phyloP scores from a whole-genome alignment of 228 moss, liverwort and hornwort species.

The Sphagnum magellanicum region DNA sequence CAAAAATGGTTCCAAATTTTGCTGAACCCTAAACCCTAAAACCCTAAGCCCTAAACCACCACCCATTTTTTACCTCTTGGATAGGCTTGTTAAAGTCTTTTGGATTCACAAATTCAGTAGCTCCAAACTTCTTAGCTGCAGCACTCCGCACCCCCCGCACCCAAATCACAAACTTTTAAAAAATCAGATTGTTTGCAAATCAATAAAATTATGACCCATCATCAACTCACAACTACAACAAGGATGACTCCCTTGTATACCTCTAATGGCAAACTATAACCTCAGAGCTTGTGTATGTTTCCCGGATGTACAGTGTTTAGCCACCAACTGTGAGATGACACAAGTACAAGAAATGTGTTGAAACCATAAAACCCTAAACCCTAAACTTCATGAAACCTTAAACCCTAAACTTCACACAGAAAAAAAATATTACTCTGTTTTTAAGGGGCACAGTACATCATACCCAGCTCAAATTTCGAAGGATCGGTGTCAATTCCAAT shows the following conservation, averaged over 20 bases:
- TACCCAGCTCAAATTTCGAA: slow-evolving; percentile 48
- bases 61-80: slow-evolving; percentile 28
- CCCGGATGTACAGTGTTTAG: no score
- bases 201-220: neutral
- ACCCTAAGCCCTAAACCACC: no score
- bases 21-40: no score
- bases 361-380: no score
- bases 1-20: no score
- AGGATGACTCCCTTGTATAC: neutral
- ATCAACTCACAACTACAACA: slow-evolving; percentile 2
- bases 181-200: neutral
- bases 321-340: no score
- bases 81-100: slow-evolving; percentile 45
- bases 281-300: neutral
- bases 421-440: no score
- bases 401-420: no score
- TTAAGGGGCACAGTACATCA: no score
- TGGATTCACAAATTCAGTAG: slow-evolving; percentile 49
- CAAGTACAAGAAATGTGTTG: no score
- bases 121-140: slow-evolving; percentile 47
- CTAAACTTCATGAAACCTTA: no score
- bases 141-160: neutral
- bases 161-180: neutral
- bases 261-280: neutral
- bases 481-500: slow-evolving; percentile 56